Conservation (phyloP, 306 rosid genomes). For the Casuarina cunninghamiana region DNA sequence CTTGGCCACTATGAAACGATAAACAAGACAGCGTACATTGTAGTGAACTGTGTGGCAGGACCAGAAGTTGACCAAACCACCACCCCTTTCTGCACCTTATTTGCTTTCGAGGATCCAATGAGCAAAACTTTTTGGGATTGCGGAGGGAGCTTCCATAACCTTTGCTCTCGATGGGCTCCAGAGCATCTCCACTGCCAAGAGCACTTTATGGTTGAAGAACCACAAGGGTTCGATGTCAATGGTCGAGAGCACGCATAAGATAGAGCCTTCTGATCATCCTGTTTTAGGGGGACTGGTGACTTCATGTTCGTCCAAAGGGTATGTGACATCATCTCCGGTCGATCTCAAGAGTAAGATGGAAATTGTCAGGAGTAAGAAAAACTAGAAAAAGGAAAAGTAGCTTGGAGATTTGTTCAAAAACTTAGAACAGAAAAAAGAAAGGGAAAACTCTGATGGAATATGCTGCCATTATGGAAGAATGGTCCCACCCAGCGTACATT, state of each 20-base stretch:
- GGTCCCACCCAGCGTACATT: too few relatives aligned
- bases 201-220: conserved; percentile 52
- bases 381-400: too few relatives aligned
- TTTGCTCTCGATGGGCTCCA: conserved; percentile 68
- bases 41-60: conserved; percentile 53
- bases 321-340: conserved; percentile 59
- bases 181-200: conserved; percentile 59
- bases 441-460: too few relatives aligned
- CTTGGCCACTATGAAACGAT: conserved; percentile 57
- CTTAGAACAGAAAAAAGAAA: too few relatives aligned
- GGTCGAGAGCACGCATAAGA: conserved; percentile 55
- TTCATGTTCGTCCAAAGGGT: conserved; percentile 76
- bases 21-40: conserved; percentile 67
- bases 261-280: conserved; percentile 54
- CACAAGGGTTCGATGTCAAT: conserved; percentile 57
- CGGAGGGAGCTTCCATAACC: conserved; percentile 66
- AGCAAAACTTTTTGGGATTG: conserved; percentile 59
- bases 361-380: too few relatives aligned
- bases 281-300: conserved; percentile 78
- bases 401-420: too few relatives aligned
- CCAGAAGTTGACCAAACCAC: conserved; percentile 43
- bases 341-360: conserved; percentile 50
- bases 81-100: conserved; percentile 64
- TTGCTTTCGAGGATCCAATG: conserved; percentile 64
- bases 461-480: too few relatives aligned